Conservation (phyloP, 108 stramenopile genomes). For the Stephanodiscus minutulus region DNA sequence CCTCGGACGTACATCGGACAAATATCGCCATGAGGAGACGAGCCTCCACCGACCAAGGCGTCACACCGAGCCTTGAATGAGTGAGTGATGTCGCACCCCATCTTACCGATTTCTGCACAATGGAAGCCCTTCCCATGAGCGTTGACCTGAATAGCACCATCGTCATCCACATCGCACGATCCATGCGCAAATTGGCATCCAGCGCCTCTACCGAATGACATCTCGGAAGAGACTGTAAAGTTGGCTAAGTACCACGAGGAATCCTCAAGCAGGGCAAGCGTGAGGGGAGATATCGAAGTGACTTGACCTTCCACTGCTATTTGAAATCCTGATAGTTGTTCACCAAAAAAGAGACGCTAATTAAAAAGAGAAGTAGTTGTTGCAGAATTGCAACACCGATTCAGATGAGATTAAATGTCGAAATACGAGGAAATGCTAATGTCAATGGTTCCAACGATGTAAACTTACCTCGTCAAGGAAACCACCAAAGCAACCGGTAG, state of each 20-base stretch:
- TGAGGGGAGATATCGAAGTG: slow-evolving; percentile 41
- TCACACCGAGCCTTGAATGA: slow-evolving; percentile 44
- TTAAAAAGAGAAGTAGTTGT: background rate
- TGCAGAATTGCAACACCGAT: background rate
- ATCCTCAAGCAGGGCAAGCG: slow-evolving; percentile 54
- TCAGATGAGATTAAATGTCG: background rate
- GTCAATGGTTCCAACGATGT: background rate
- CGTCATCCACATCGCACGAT: slow-evolving; percentile 18
- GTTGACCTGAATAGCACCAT: background rate
- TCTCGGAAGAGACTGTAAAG: slow-evolving; percentile 36
- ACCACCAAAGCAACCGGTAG: slow-evolving; percentile 38
- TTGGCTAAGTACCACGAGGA: slow-evolving; percentile 56
- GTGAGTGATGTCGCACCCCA: slow-evolving; percentile 44
- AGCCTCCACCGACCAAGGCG: slow-evolving; percentile 15
- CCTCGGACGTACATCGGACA: slow-evolving; percentile 44
- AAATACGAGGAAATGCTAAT: background rate
- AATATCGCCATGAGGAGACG: background rate
- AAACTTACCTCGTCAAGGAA: slow-evolving; percentile 44
- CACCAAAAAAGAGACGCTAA: slow-evolving; percentile 47
- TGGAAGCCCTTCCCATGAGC: slow-evolving; percentile 28
- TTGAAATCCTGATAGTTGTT: slow-evolving; percentile 42
- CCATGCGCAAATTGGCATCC: slow-evolving; percentile 52
- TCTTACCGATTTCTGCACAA: slow-evolving; percentile 32
- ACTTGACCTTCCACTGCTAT: background rate
- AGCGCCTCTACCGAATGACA: slow-evolving; percentile 43